phyloP scores from a whole-genome alignment of 352 stramenopile species.

The Phytophthora podocarpi region DNA sequence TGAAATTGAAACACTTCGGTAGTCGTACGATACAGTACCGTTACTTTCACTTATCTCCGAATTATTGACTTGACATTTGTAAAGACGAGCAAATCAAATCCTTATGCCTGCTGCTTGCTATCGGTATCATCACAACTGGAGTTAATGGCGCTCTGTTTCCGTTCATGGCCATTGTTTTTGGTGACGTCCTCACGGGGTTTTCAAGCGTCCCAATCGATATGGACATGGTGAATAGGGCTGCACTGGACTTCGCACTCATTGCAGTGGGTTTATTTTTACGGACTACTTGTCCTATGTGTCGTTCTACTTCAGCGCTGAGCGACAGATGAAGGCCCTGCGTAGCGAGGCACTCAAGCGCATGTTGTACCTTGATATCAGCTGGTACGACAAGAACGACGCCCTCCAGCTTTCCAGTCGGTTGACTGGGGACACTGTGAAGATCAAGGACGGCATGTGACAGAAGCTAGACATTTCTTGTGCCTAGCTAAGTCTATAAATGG shows the following conservation, averaged over 20 bases:
- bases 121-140: constrained; percentile 29
- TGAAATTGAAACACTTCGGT: no score
- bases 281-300: constrained; percentile 38
- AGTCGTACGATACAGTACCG: no score
- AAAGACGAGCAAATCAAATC: no score
- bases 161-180: constrained; percentile 53
- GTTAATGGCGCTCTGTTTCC: constrained; percentile 48
- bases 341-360: constrained; percentile 42
- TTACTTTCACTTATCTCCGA: no score
- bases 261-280: constrained; percentile 41
- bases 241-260: constrained; percentile 41
- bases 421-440: constrained; percentile 43
- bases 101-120: constrained; percentile 29
- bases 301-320: constrained; percentile 43
- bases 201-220: constrained; percentile 33
- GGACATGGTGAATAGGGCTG: constrained; percentile 23
- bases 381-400: constrained; percentile 49
- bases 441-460: constrained; percentile 52
- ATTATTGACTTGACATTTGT: no score
- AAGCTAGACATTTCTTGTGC: no score
- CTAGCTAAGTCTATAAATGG: no score
- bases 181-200: constrained; percentile 41
- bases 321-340: constrained; percentile 48
- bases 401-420: constrained; percentile 42
- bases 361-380: constrained; percentile 50